phyloP scores from a whole-genome alignment of 768 basidiomycete species.

The Auricularia sp. region DNA sequence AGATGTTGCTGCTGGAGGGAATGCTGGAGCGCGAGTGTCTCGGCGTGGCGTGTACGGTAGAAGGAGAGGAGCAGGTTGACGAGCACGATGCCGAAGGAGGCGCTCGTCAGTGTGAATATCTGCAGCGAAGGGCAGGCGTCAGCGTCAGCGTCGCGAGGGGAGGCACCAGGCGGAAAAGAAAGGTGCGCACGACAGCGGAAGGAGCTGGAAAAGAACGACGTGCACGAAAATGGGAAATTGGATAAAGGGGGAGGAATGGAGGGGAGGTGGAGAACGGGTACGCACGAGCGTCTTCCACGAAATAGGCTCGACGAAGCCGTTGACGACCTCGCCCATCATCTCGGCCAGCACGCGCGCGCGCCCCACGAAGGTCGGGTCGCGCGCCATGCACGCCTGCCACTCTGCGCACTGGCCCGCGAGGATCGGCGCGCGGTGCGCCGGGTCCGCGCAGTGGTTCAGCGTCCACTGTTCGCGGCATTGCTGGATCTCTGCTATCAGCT shows the following conservation, averaged over 20 bases:
- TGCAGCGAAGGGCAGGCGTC: conserved; percentile 22
- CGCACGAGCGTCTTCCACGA: conserved; percentile 93
- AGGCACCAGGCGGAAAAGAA: no score
- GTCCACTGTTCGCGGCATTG: conserved; percentile 73
- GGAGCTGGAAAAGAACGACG: no score
- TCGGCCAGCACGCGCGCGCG: conserved; percentile 87
- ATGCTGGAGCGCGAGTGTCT: background rate
- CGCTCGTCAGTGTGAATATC: conserved; percentile 66
- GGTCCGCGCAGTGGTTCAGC: conserved; percentile 66
- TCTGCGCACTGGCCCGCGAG: conserved; percentile 77
- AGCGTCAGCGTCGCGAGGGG: no score
- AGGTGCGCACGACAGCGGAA: no score
- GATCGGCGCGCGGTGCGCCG: conserved; percentile 61
- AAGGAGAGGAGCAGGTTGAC: conserved; percentile 71
- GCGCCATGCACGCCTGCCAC: conserved; percentile 94
- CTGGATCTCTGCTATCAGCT: conserved; percentile 87
- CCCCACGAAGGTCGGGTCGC: conserved; percentile 82
- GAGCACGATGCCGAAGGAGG: conserved; percentile 69
- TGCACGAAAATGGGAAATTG: no score
- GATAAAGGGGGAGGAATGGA: no score
- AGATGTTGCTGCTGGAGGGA: background rate
- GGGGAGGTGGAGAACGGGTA: no score
- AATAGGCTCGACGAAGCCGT: conserved; percentile 93
- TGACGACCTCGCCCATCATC: conserved; percentile 91
- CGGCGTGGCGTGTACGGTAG: conserved; percentile 56